Evolutionary conservation across 2,329 filamentous ascomycete species (phyloP).

Genomic region (Pseudocercospora cruenta): DNA sequence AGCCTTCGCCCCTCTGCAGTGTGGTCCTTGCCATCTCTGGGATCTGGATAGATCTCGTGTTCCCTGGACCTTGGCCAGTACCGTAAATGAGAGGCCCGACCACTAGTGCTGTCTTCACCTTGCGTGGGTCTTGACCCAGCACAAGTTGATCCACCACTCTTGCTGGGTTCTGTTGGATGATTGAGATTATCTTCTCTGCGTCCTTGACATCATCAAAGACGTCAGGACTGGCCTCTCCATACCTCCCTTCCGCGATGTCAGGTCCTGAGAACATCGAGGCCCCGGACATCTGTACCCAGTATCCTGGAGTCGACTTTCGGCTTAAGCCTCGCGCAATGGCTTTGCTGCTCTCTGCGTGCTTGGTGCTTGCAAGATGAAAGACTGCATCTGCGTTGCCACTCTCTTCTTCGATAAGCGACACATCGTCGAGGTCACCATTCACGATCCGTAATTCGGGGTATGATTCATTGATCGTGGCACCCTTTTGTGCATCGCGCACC

Average conservation of each 20-base stretch:
- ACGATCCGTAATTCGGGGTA: constrained; percentile 15
- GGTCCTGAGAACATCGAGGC: constrained; percentile 57
- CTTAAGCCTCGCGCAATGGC: constrained; percentile 8
- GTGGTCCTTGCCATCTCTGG: constrained; percentile 55
- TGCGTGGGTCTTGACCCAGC: constrained; percentile 44
- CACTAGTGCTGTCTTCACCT: constrained; percentile 63
- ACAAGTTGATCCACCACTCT: constrained; percentile 69
- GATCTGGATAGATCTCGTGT: constrained; percentile 59
- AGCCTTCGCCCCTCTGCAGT: constrained; percentile 52
- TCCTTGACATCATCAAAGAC: constrained; percentile 55
- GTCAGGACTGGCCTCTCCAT: constrained; percentile 50
- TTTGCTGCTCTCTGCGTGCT: constrained; percentile 8
- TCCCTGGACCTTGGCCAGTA: constrained; percentile 54
- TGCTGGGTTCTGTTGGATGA: constrained; percentile 23
- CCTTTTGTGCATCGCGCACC: constrained; percentile 14
- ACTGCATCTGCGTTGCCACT: constrained; percentile 17
- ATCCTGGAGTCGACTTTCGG: constrained; percentile 10
- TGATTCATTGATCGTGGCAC: constrained; percentile 10
- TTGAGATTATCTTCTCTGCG: neutral
- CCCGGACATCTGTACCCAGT: constrained; percentile 55
- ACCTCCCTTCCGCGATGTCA: constrained; percentile 50
- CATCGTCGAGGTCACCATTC: constrained; percentile 19
- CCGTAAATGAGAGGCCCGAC: constrained; percentile 68
- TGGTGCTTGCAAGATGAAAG: constrained; percentile 16
- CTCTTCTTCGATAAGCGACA: constrained; percentile 11